These are phyloP conservation scores for Pseudozyma pruni DNA, from an alignment of 1,284 basidiomycete genomes.

Conservation along the genomic window DNA sequence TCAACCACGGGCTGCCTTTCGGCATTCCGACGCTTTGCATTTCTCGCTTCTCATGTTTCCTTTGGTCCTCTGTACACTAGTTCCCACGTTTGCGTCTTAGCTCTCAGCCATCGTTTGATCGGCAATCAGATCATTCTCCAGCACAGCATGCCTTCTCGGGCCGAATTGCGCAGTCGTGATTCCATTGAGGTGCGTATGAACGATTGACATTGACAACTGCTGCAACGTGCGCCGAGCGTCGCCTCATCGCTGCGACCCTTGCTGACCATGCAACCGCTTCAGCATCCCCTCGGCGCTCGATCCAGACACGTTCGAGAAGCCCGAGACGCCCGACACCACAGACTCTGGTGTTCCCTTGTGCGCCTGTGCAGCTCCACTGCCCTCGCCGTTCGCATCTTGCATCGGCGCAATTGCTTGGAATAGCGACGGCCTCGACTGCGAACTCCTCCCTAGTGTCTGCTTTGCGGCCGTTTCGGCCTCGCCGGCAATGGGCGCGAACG, in stretches of 20 bases:
- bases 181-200: no score
- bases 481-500: constrained; percentile 9
- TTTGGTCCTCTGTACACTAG: constrained; percentile 20
- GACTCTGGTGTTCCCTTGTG: constrained; percentile 35
- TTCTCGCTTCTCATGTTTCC: not conserved
- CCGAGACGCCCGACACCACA: constrained; percentile 19
- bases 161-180: no score
- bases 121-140: not conserved
- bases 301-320: constrained; percentile 25
- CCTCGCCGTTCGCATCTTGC: constrained; percentile 4
- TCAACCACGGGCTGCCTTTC: no score
- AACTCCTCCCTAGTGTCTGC: constrained; percentile 6
- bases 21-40: not conserved
- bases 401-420: constrained; percentile 33
- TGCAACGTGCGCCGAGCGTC: no score
- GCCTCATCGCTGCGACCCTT: no score
- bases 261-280: constrained; percentile 23
- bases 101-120: not conserved
- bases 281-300: constrained; percentile 37
- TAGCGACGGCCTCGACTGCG: constrained; percentile 26
- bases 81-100: not conserved
- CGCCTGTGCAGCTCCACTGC: no score
- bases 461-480: constrained; percentile 11
- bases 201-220: no score
- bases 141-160: constrained; percentile 1